Evolutionary conservation across 306 rosid species (phyloP), one percentile per base, ranked within the genome.

Genomic region (Arachis stenosperma): DNA sequence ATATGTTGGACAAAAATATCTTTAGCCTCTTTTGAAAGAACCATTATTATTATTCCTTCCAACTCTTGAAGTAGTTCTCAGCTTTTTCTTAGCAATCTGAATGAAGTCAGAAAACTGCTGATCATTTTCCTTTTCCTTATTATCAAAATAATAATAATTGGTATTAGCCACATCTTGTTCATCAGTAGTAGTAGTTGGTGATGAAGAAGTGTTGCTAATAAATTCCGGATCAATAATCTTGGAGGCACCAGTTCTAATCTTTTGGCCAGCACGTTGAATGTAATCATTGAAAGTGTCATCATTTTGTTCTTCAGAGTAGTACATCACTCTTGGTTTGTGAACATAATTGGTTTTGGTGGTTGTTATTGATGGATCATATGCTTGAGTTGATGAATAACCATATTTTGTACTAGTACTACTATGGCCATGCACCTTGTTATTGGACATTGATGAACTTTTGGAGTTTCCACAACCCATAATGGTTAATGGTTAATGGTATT

Each of bases 101-200:
- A 88, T 86, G 43, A 79, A 90, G 42, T 67, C 84, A 9, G 88
- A 76, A 71, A 84, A 83, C 9, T 79, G 73, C 9, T 79, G 73
- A 11, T 86, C 87, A n/a, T 17, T 67, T 4, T 44, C 67, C 42
- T 76, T 44, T 2, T 68, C 84, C 14, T 64, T 50, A 13, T 55
- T 1, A 22, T 1, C 1, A 22, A 1, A 22, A 22, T 22, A 22
- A 22, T 22, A 22, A 22, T 22, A 41, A 6, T 46, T 75, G 5
- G 9, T 30, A 53, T 17, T 52, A 70, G 8, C 83, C 15, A 57
- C 37, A 33, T 2, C 4, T 6, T 11, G 33, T 39, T 6, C 61
- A 7, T 74, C 37, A 14, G 75, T 33, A 13, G 27, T 22, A 22
- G 27, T 22, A 22, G 27, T 22, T 22, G 27, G 27, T 22, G 27